A percentile compares a stretch with the other conserved stretches of the same genome.
Conservation (phyloP, 257 asterid genomes). For the Solanum chilense region DNA sequence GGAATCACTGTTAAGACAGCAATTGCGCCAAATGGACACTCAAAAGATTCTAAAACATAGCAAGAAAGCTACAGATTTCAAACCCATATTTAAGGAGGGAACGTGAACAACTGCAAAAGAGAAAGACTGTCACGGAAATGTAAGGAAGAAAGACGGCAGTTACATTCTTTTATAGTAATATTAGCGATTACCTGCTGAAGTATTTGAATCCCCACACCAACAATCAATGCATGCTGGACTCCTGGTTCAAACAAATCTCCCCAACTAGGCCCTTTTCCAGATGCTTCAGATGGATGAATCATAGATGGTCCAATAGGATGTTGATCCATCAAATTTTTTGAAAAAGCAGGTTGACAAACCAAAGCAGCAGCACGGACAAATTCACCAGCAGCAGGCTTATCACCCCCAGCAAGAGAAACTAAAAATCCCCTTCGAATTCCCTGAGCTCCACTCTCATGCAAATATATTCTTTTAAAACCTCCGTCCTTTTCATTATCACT, state of each 20-base stretch:
- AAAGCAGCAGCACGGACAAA: slow-evolving; percentile 41
- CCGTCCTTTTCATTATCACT: slow-evolving; percentile 29
- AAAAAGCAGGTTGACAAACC: slow-evolving; percentile 49
- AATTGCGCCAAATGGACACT: background rate
- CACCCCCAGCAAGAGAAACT: slow-evolving; percentile 28
- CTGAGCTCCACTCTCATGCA: slow-evolving; percentile 37
- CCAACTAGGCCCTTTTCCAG: slow-evolving; percentile 31
- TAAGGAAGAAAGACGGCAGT: background rate
- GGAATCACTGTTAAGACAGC: background rate
- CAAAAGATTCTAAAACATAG: background rate
- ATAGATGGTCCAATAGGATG: slow-evolving; percentile 37
- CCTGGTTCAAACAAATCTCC: slow-evolving; percentile 49
- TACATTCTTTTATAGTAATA: background rate
- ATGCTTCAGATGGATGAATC: slow-evolving; percentile 29
- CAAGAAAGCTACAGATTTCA: background rate
- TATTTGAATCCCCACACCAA: slow-evolving; percentile 54
- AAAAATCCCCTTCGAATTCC: slow-evolving; percentile 28
- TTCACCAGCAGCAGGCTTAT: slow-evolving; percentile 32
- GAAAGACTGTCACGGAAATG: background rate
- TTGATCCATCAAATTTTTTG: slow-evolving; percentile 27
- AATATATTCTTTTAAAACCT: slow-evolving; percentile 46
- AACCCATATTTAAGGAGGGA: background rate
- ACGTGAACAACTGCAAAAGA: background rate
- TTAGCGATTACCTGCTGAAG: slow-evolving; percentile 51
- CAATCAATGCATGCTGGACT: slow-evolving; percentile 53